These are phyloP conservation scores for Mycena venus DNA, from an alignment of 768 basidiomycete genomes.

Conservation along the genomic window DNA sequence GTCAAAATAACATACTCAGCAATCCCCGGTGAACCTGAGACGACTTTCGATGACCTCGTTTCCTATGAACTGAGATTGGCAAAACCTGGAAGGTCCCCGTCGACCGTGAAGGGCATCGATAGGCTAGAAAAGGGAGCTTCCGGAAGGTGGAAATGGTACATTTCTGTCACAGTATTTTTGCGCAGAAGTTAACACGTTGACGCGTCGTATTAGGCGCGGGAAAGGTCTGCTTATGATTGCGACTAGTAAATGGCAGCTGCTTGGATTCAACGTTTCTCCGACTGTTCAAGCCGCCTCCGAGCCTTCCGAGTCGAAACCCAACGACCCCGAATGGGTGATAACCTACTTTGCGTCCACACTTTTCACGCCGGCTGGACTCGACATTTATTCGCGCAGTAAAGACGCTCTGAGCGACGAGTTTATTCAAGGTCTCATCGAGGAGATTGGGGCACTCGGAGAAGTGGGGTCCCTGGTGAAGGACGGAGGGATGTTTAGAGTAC, in stretches of 20 bases:
- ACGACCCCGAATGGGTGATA: conserved; percentile 27
- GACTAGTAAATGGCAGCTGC: conserved; percentile 27
- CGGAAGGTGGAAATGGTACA: conserved; percentile 12
- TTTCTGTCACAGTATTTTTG: neutral
- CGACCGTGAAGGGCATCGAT: conserved; percentile 17
- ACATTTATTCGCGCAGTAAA: conserved; percentile 28
- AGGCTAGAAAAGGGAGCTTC: neutral
- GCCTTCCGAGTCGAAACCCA: neutral
- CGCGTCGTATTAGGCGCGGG: conserved; percentile 3
- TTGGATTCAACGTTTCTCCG: conserved; percentile 23
- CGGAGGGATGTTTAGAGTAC: conserved; percentile 11
- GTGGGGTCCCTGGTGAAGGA: conserved; percentile 7
- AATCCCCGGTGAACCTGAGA: conserved; percentile 7
- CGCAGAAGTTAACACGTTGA: neutral
- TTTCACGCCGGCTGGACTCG: conserved; percentile 27
- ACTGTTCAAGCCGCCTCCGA: neutral
- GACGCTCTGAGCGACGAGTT: conserved; percentile 23
- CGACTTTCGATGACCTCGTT: conserved; percentile 21
- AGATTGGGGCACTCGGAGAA: conserved; percentile 12
- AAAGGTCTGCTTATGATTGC: conserved; percentile 34
- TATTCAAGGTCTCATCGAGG: conserved; percentile 11
- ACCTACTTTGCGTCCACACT: conserved; percentile 33
- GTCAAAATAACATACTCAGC: conserved; percentile 12
- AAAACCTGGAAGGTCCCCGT: neutral
- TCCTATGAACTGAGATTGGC: conserved; percentile 3